phyloP scores from a whole-genome alignment of 495 filamentous ascomycete genomes.

The Penicillium lividum region DNA sequence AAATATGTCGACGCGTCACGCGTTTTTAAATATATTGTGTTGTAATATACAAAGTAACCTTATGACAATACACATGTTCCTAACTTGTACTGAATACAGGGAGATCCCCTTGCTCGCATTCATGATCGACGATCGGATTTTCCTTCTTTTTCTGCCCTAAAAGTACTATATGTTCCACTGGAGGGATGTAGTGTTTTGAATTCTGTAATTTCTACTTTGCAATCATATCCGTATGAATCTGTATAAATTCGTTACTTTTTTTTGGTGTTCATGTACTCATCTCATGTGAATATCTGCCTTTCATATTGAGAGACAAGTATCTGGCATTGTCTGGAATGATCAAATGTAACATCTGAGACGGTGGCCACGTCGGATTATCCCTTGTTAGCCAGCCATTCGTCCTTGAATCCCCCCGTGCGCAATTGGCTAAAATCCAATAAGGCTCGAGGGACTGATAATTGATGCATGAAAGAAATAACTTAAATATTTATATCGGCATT shows the following conservation, averaged over 20 bases:
- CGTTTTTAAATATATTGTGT: constrained; percentile 23
- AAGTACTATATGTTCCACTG: background rate
- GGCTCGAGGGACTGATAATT: constrained; percentile 13
- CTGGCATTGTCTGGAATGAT: constrained; percentile 13
- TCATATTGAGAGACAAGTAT: background rate
- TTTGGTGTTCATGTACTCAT: background rate
- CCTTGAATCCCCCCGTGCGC: background rate
- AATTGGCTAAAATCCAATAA: background rate
- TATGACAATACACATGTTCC: background rate
- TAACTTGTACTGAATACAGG: constrained; percentile 1
- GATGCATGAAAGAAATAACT: constrained; percentile 8
- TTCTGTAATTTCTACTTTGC: too few relatives aligned
- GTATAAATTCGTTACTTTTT: too few relatives aligned
- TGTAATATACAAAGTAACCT: constrained; percentile 12
- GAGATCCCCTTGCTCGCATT: constrained; percentile 5
- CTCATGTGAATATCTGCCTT: background rate
- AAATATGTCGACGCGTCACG: constrained; percentile 31
- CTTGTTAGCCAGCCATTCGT: constrained; percentile 19
- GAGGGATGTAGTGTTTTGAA: too few relatives aligned
- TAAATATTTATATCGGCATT: constrained; percentile 3
- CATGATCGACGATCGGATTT: constrained; percentile 2
- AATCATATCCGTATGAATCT: too few relatives aligned
- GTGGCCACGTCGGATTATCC: constrained; percentile 15
- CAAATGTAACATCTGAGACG: constrained; percentile 25
- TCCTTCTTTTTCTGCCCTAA: background rate